Base-by-base conservation (phyloP, 495 filamentous ascomycete species). In the Aeminium ludgeri region DNA sequence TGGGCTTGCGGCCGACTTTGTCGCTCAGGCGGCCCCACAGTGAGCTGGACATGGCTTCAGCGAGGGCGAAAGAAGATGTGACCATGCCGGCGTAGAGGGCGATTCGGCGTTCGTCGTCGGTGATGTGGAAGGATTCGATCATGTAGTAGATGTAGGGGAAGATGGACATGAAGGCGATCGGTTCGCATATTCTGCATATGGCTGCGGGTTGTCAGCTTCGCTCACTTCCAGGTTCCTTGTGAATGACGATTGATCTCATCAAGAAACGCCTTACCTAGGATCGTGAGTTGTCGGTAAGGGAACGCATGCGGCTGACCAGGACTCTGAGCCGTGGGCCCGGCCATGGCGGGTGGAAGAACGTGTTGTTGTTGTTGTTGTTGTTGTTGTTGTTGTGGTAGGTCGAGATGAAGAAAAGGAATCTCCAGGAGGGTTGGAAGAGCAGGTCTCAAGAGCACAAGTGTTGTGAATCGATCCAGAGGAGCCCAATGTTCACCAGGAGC, bases 131-230 rank as follows among this genome's bases (percentile, higher is more conserved):
- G 28, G 81, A 82, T 50, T 82, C 68, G 35, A 96, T 82, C 89
- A 99, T 99, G 65, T 78, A 89, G 64, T 94, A 99, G 54, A 87
- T 86, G 56, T 99, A 99, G 2, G 89, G 91, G 55, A 99, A 96
- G 50, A 99, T 94, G 37, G 86, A 94, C 81, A 93, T 96, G 69
- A 99, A 96, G 8, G 89, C 91, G 59, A 99, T 94, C 34, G 89
- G 89, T 60, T 99, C 89, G 67, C 84, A 94, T 60, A 99, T 91
- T 51, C 89, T 77, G 56, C 84, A 91, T 48, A 93, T 60, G 27
- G 86, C 89, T 96, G 52, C 36, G 13, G 15, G 29, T 18, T 40
- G n/a, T 41, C 6, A 39, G 13, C 34, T 1, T 17, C 16, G 12
- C n/a, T 16, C 11, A 34, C 17, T 16, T 15, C 28, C 34, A 18